Percentiles rank a stretch among this genome's conserved stretches.
phyloP scores from a whole-genome alignment of 148 eudicot genomes.

The Salicornia ramosissima region DNA sequence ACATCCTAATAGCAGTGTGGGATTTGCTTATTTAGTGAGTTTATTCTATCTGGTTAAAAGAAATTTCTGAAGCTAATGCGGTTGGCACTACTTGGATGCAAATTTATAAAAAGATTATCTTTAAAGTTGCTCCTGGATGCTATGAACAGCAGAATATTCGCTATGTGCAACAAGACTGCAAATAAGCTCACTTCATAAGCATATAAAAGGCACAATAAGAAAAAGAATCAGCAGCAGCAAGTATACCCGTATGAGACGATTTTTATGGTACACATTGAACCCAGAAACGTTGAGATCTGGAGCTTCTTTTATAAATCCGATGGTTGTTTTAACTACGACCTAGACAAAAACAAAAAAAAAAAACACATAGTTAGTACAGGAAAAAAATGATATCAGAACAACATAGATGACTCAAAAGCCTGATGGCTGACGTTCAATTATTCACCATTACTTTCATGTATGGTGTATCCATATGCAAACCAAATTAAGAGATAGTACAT shows the following conservation, averaged over 20 bases:
- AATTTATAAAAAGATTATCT: no score
- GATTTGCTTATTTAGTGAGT: no score
- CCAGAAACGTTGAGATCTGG: conserved; percentile 70
- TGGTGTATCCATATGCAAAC: no score
- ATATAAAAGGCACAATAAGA: background rate
- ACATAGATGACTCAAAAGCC: background rate
- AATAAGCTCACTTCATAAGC: background rate
- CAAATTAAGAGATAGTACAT: no score
- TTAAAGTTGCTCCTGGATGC: no score
- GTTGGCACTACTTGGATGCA: no score
- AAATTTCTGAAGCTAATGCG: no score
- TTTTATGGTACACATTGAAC: conserved; percentile 92
- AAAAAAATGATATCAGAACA: background rate
- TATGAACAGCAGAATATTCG: no score
- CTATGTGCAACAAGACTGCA: background rate
- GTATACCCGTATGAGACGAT: conserved; percentile 94
- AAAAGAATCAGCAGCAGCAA: conserved; percentile 3
- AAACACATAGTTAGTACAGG: conserved; percentile 4
- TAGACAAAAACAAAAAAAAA: conserved; percentile 29
- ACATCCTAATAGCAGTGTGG: no score
- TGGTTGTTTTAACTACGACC: conserved; percentile 58
- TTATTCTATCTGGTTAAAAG: no score
- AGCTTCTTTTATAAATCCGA: conserved; percentile 88
- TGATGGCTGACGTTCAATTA: no score
- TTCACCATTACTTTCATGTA: no score